phyloP scores from a whole-genome alignment of 2,329 filamentous ascomycete genomes.

The Sporothrix pseudoabietina region DNA sequence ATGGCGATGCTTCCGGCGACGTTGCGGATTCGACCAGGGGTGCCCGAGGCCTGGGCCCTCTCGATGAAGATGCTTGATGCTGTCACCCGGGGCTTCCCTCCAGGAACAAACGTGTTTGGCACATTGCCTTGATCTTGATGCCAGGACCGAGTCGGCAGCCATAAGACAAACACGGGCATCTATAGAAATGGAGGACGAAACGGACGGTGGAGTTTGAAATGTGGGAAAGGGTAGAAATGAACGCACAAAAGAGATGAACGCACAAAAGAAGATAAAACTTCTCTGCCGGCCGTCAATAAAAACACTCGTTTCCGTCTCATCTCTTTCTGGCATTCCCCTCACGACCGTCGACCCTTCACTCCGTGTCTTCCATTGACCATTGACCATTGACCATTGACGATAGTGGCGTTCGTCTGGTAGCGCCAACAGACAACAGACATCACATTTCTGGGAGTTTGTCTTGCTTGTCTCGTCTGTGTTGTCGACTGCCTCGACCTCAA shows the following conservation, averaged over 20 bases:
- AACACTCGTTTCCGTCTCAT: slow-evolving; percentile 6
- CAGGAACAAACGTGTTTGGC: neutral
- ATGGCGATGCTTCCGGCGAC: neutral
- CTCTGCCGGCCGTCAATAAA: neutral
- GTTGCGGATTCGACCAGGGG: neutral
- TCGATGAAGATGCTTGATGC: neutral
- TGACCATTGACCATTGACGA: neutral
- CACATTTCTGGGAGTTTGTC: neutral
- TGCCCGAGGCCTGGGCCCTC: neutral
- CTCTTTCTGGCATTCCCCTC: neutral
- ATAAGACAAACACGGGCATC: neutral
- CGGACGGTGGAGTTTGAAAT: neutral
- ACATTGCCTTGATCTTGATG: neutral
- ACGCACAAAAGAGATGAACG: neutral
- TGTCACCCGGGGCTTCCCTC: neutral
- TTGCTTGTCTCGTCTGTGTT: neutral
- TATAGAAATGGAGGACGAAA: neutral
- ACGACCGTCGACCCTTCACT: neutral
- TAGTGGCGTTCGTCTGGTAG: neutral
- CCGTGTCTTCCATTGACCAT: neutral
- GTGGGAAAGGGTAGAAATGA: neutral
- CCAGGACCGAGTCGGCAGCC: neutral
- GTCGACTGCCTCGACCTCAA: neutral
- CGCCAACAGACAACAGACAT: neutral
- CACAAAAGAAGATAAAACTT: neutral